Base-by-base conservation (phyloP, 202 grass and related monocot species). In the Zizania palustris region DNA sequence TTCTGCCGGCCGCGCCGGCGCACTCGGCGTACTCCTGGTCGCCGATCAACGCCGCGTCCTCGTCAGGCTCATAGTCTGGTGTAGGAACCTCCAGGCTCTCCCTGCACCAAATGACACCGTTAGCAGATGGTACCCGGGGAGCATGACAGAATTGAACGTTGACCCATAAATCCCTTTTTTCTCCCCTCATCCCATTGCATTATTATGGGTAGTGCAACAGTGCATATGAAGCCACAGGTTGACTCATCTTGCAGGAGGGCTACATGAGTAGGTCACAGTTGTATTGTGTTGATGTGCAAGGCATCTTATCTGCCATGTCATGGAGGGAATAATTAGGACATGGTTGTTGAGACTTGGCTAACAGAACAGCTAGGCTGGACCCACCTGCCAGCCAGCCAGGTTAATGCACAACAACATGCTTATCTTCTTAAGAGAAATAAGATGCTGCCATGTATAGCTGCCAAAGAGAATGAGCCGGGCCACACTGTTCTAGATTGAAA, bases 1-100 rank as follows among this genome's bases (percentile, higher is more conserved):
- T 75, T 71, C 86, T 83, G 61, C 63, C 80, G 40, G 84, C 81
- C 0, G 61, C 68, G 5, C 54, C n/a, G 51, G 83, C 82, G 84
- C 91, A 93, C 60, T 90, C 91, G 4, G 82, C 86, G 36, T 90
- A 84, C 3, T 85, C 82, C 11, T n/a, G 70, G n/a, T 90, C 45
- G 46, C 34, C 43, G 21, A 60, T 9, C 43, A 72, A 50, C 63
- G 18, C 37, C 11, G 41, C 45, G 6, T 60, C 75, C 11, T 70
- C 28, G 28, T 28, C 56, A 9, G 71, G 78, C 45, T 81, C 78
- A 66, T 94, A 82, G 59, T 80, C 80, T 60, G 46, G 42, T 74
- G 85, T 83, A 3, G 89, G 84, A 9, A 94, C 85, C 59, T 94
- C 89, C 53, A 94, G 78, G 73, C 91, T 88, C 72, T 81, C 87